Evolutionary conservation across 306 rosid genomes (phyloP), one percentile per base, ranked within the genome.

Genomic region (Abrus precatorius): DNA sequence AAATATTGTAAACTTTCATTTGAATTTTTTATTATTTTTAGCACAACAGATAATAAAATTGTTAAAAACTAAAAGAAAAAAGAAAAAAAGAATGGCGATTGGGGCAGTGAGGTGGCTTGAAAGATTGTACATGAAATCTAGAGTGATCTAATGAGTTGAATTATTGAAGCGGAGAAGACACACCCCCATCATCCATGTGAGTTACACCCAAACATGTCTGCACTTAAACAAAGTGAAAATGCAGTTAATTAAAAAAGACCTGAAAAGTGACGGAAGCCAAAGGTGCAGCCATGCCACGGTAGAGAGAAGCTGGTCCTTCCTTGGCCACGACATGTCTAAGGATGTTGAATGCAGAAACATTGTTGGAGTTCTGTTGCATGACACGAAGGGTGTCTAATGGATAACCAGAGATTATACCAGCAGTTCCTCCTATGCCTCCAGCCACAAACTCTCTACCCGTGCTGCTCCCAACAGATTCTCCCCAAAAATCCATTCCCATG

Each of bases 371-470:
- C 1, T 79, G 83, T 50, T 79, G 83, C 34, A 70, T 59, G 5
- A 70, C 64, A 10, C 83, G 83, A 7, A 79, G 45, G 0, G 83
- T 79, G 69, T 79, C 83, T 47, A 79, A 48, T 2, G 83, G 83
- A 3, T 79, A 49, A 13, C 76, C 76, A 0, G 74, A 69, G 27
- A 69, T 28, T 3, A 95, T 44, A 34, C 97, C 98, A 29, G 99
- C 99, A 53, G 86, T 77, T 52, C 99, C 99, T 44, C 99, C 97
- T 69, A 86, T 87, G 0, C 97, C 98, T 20, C 97, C 97, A 0
- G 97, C 99, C 5, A 95, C 94, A 84, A 95, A 95, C 43, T 95
- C 99, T 83, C 72, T 91, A 0, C 97, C 97, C 86, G 94, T 89
- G 78, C 89, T 91, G 63, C 40, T 85, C n/a, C 94, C 99, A 52